Base-by-base conservation (phyloP, 257 asterid species). In the Dorcoceras hygrometricum region DNA sequence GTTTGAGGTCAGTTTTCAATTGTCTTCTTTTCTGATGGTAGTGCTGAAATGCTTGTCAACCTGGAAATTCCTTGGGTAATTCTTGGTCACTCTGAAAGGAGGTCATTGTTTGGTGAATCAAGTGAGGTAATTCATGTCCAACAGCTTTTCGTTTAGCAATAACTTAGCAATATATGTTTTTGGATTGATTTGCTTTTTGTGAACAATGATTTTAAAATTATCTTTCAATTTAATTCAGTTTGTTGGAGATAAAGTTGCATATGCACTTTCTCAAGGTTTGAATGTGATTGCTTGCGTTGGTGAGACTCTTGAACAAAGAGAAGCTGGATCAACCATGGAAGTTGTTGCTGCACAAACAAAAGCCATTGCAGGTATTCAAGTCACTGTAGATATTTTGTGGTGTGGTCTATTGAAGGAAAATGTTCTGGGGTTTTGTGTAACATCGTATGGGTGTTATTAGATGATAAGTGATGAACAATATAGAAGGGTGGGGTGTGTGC, bases 331-430 rank as follows among this genome's bases (percentile, higher is more conserved):
- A 12, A 94, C 99, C 16, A 1, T 94, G 80, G 89, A 73, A 22
- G 95, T 94, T 51, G 97, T 94, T 76, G 89, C 99, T 62, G 93
- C 96, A 20, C 99, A 94, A 68, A 88, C 99, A 5, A 94, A 88
- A 86, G 99, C 97, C 26, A 88, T 94, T 76, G 96, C 99, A 85
- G 99, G 99, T 90, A 80, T n/a, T n/a, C n/a, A n/a, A n/a, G n/a
- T n/a, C n/a, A n/a, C n/a, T n/a, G n/a, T n/a, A n/a, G n/a, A n/a
- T n/a, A n/a, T n/a, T n/a, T n/a, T n/a, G n/a, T n/a, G n/a, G n/a
- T n/a, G n/a, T n/a, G n/a, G n/a, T n/a, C n/a, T n/a, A n/a, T n/a
- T n/a, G n/a, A n/a, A n/a, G n/a, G n/a, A n/a, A n/a, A n/a, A n/a
- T n/a, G n/a, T n/a, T n/a, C n/a, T n/a, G n/a, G n/a, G n/a, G n/a